Base-by-base conservation (phyloP, 768 basidiomycete species). In the Rubroboletus pulcherrimus region DNA sequence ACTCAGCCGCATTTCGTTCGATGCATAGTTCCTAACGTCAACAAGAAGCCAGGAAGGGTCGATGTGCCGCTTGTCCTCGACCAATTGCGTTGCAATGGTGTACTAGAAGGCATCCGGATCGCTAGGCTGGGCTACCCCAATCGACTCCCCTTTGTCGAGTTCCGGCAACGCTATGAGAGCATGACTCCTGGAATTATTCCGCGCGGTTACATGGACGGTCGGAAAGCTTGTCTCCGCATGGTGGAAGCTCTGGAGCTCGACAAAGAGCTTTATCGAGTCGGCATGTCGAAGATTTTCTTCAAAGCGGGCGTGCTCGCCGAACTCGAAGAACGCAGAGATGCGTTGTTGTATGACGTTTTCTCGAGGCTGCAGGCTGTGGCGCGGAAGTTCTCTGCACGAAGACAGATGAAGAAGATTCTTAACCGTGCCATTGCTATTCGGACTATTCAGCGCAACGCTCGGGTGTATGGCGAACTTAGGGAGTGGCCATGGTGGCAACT, bases 401-500 rank as follows among this genome's bases (percentile, higher is more conserved):
- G 97, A 55, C 91, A 95, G 69, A 91, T 97, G 75, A 90, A 86
- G 77, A 98, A 98, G 77, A 83, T 97, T 47, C 79, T 98, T 46
- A 93, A 98, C 65, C 87, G 97, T 44, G 93, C 94, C 1, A 77
- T 87, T 39, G 94, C 97, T 5, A 85, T 95, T 40, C 83, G 91
- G 44, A 95, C 91, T 1, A 94, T 98, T 57, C 97, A 98, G 68
- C 81, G 86, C 43, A 99, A 99, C 68, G 96, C 96, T 2, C 78
- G 93, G 21, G 80, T 97, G 21, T 98, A 98, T 67, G 86, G 87
- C 7, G 87, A 92, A 53, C 78, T 99, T 30, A 80, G 85, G 44
- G 92, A 96, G 50, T 98, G 97, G 97, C 94, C 96, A 1, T 98
- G 97, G 97, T 99, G 97, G 97, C 90, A 94, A 59, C 78, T 98